Conservation (phyloP, 257 asterid genomes). For the Verbascum thapsus region DNA sequence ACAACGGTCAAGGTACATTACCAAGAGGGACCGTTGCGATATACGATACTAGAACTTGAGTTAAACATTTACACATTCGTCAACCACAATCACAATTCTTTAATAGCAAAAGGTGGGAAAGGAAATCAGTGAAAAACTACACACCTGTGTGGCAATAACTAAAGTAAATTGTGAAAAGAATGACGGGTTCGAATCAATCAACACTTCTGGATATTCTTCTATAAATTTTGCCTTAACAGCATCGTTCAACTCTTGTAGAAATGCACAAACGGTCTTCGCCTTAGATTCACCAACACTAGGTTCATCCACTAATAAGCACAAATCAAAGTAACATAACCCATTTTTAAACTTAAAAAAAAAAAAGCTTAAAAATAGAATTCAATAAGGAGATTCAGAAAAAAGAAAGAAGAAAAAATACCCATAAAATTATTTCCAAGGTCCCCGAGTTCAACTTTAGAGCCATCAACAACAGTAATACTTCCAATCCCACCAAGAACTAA, state of each 20-base stretch:
- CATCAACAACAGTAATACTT: constrained; percentile 93
- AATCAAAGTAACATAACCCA: constrained; percentile 25
- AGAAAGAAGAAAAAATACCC: constrained; percentile 45
- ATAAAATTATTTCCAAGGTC: constrained; percentile 93
- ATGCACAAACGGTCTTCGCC: constrained; percentile 88
- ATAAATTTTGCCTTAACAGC: constrained; percentile 91
- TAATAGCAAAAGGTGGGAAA: neutral
- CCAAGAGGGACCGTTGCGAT: neutral
- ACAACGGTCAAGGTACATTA: constrained; percentile 11
- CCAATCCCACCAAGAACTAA: constrained; percentile 98
- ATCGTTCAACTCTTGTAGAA: constrained; percentile 95
- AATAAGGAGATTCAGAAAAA: neutral
- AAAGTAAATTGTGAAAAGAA: constrained; percentile 91
- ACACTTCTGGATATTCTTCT: constrained; percentile 75
- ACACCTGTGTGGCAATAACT: constrained; percentile 84
- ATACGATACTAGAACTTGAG: constrained; percentile 7
- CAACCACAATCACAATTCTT: neutral
- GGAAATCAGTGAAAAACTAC: neutral
- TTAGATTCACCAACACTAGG: constrained; percentile 86
- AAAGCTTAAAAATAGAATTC: neutral
- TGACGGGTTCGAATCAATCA: constrained; percentile 75
- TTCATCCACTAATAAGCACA: constrained; percentile 68
- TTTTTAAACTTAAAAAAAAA: neutral
- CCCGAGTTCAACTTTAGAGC: constrained; percentile 84
- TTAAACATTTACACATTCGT: neutral